A percentile compares a stretch with the other conserved stretches of the same genome.
Conservation (phyloP, 306 rosid genomes). For the Quercus aquifolioides region DNA sequence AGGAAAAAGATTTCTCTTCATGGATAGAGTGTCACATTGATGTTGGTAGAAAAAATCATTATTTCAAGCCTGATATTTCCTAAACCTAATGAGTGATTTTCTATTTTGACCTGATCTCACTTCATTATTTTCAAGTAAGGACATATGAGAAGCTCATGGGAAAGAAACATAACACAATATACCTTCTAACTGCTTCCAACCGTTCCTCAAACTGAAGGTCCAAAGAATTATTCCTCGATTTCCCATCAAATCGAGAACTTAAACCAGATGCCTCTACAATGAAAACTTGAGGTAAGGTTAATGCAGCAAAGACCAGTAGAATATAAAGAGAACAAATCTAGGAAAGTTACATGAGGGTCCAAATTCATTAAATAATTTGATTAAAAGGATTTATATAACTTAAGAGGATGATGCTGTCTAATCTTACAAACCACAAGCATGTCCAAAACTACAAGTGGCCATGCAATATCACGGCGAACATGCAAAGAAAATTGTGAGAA, state of each 20-base stretch:
- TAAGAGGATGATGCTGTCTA: not conserved
- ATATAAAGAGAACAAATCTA: not conserved
- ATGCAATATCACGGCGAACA: not conserved
- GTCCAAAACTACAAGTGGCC: not conserved
- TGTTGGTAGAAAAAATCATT: too few species aligned
- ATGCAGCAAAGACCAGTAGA: slow-evolving; percentile 6
- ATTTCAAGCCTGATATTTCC: too few species aligned
- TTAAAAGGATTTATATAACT: not conserved
- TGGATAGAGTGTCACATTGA: too few species aligned
- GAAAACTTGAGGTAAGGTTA: slow-evolving; percentile 14
- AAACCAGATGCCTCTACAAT: slow-evolving; percentile 69
- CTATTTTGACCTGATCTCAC: too few species aligned
- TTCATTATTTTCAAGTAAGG: too few species aligned
- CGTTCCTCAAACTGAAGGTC: slow-evolving; percentile 81
- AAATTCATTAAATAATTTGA: not conserved
- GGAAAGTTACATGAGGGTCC: not conserved
- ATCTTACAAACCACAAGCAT: slow-evolving; percentile 1
- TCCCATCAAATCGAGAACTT: slow-evolving; percentile 43
- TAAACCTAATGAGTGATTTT: too few species aligned
- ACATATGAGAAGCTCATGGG: too few species aligned
- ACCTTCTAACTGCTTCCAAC: slow-evolving; percentile 71
- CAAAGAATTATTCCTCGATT: slow-evolving; percentile 26
- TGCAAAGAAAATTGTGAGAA: not conserved
- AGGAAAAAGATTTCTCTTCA: too few species aligned
- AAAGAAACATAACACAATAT: not conserved